Base-by-base conservation (phyloP, 2,329 filamentous ascomycete species). In the Sporothrix brunneoviolacea region DNA sequence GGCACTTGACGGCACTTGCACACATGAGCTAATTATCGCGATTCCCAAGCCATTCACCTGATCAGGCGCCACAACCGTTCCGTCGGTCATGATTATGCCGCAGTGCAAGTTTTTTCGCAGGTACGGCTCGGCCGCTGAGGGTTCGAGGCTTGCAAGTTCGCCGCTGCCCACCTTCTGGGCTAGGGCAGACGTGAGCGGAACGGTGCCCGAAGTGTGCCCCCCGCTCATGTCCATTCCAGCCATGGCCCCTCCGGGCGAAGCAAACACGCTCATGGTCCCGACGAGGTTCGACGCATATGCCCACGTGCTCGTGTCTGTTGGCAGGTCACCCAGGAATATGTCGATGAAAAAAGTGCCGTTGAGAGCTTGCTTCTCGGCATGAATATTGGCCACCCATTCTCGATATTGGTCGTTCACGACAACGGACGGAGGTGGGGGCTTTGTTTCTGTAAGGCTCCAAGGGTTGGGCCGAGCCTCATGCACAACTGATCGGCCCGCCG, bases 371-470 rank as follows among this genome's bases (percentile, higher is more conserved):
- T 81, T 83, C 48, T 74, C 70, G 19, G 83, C 78, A 15, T 71
- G 69, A 39, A 91, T 74, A 59, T 86, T 87, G 57, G 79, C 80
- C 21, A 82, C 73, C 79, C 86, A 91, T 58, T 91, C 76, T 6
- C 70, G 72, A 59, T 82, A 80, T 9, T 61, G 61, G 39, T 65
- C 65, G 12, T 70, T 58, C 3, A 63, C 60, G 32, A 75, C 63
- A 7, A 74, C 46, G 9, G 43, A 54, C n/a, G 28, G 41, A 1
- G 41, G 55, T 13, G 40, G 37, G 3, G 46, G 41, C 18, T 41
- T 36, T 16, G 22, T 15, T 7, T 43, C 38, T 6, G 22, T 28
- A 4, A 36, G 32, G 2, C 27, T 27, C 37, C 36, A 35, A 15
- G 45, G 37, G 13, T 8, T 24, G 6, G 35, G 35, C 10, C 2